Evolutionary conservation across 78 protist species (phyloP).

Genomic region (Dictyostelium discoideum): DNA sequence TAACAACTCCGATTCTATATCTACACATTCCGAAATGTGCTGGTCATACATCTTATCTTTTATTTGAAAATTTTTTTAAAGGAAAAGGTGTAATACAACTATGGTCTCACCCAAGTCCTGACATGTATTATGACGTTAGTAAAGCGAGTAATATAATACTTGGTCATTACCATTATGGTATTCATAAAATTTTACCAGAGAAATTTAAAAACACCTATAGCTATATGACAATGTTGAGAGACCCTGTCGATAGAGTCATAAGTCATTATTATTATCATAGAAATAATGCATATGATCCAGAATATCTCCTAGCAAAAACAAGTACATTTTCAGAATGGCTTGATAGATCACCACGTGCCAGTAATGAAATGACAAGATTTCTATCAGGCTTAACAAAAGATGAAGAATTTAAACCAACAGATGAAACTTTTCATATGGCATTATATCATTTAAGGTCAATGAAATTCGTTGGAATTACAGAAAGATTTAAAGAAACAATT

Average conservation of each 20-base stretch:
- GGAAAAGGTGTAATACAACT: background rate
- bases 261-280: constrained; percentile 22
- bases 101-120: background rate
- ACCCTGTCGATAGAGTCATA: constrained; percentile 38
- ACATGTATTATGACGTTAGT: background rate
- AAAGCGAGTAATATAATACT: background rate
- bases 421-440: background rate
- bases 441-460: constrained; percentile 1
- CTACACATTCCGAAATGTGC: constrained; percentile 34
- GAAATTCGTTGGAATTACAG: constrained; percentile 36
- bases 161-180: background rate
- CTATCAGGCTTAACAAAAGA: background rate
- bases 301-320: background rate
- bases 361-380: constrained; percentile 29
- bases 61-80: background rate
- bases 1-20: constrained; percentile 10
- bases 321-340: constrained; percentile 12
- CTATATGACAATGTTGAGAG: constrained; percentile 40
- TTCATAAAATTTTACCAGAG: background rate
- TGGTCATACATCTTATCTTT: background rate
- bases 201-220: background rate
- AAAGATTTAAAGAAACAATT: constrained; percentile 34
- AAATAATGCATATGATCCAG: background rate
- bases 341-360: background rate
- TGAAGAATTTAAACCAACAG: background rate